A percentile compares a stretch with the other conserved stretches of the same genome.
Evolutionary conservation across 176 grass and related monocot species (phyloP).

Genomic region (Chrysopogon serrulatus): DNA sequence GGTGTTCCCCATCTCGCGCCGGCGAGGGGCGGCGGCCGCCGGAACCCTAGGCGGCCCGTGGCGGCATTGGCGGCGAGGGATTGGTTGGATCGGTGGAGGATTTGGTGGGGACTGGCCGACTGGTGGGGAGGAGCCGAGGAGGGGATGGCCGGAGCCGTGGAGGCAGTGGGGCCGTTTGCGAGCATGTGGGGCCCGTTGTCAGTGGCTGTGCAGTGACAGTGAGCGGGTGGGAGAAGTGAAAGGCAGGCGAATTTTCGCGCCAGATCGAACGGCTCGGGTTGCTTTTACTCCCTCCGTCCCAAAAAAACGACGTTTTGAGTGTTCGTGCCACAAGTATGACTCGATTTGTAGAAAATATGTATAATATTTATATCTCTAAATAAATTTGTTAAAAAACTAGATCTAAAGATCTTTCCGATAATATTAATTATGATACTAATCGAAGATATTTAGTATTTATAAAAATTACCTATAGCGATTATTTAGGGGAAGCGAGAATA

Average conservation of each 20-base stretch:
- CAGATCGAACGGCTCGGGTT: conserved; percentile 16
- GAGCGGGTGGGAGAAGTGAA: neutral
- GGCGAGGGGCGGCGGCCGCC: conserved; percentile 8
- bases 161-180: neutral
- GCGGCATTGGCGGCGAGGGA: neutral
- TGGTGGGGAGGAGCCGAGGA: no score
- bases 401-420: no score
- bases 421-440: no score
- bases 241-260: neutral
- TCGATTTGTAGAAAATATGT: no score
- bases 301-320: no score
- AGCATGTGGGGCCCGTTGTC: neutral
- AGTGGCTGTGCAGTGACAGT: neutral
- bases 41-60: conserved; percentile 16
- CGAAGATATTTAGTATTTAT: no score
- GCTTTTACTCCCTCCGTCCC: no score
- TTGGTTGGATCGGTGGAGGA: conserved; percentile 30
- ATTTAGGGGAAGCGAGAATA: no score
- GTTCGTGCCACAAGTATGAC: no score
- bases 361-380: no score
- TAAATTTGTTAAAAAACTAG: no score
- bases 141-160: neutral
- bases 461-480: no score
- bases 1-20: conserved; percentile 54
- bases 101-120: conserved; percentile 10